A percentile compares a stretch with the other conserved stretches of the same genome.
phyloP scores from a whole-genome alignment of 2,329 filamentous ascomycete genomes.

The Furcasterigmium sp. region DNA sequence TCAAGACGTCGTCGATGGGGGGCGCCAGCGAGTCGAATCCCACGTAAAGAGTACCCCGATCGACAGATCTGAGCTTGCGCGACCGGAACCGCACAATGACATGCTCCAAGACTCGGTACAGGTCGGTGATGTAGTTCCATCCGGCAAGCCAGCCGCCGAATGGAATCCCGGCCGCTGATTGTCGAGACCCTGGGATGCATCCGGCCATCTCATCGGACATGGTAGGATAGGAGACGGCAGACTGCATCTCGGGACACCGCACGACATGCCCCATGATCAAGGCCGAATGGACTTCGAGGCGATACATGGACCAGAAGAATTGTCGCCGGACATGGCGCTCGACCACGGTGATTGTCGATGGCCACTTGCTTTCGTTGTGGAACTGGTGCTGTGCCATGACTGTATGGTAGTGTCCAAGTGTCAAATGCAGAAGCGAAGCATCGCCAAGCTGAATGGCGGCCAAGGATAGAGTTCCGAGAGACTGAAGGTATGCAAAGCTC shows the following conservation, averaged over 20 bases:
- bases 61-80: constrained; percentile 8
- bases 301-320: constrained; percentile 52
- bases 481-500: constrained; percentile 10
- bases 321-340: constrained; percentile 25
- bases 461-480: constrained; percentile 42
- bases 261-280: constrained; percentile 38
- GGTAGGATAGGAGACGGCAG: constrained; percentile 10
- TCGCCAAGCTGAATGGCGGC: constrained; percentile 46
- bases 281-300: constrained; percentile 47
- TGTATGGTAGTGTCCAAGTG: constrained; percentile 44
- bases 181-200: not conserved
- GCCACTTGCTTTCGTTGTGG: constrained; percentile 51
- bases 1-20: constrained; percentile 8
- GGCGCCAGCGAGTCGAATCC: constrained; percentile 8
- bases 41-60: constrained; percentile 2
- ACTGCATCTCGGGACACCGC: constrained; percentile 12
- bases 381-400: constrained; percentile 40
- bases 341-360: constrained; percentile 32
- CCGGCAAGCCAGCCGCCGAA: constrained; percentile 41
- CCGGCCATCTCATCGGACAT: constrained; percentile 5
- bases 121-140: constrained; percentile 53
- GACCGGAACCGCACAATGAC: constrained; percentile 23
- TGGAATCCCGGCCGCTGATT: not conserved
- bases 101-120: constrained; percentile 52
- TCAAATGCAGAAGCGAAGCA: constrained; percentile 42